Base-by-base conservation (phyloP, 2,329 filamentous ascomycete species). In the Alternaria atra region DNA sequence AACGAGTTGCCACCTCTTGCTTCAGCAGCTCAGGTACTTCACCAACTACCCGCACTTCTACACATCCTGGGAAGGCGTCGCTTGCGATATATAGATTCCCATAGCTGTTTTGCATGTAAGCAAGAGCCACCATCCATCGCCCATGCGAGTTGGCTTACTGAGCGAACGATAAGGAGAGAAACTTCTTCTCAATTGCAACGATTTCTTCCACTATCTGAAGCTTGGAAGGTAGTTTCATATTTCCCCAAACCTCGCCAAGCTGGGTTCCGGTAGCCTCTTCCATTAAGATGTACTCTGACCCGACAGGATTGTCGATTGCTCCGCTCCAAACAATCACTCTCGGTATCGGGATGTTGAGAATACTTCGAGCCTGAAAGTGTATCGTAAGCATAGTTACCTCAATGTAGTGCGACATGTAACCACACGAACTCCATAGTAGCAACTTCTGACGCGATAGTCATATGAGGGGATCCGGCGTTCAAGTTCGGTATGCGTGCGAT, bases 11-110 rank as follows among this genome's bases (percentile, higher is more conserved):
- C 17, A 77, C 72, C 44, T 67, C 61, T 60, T 68, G 66, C 68
- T 77, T 80, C 15, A 77, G 9, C 52, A 75, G 67, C 43, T 53
- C 20, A 30, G 76, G 39, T 42, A 73, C 47, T 37, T 74, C 68
- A 50, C 67, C 66, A 34, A 55, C 55, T 44, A 78, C 51, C 56
- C 73, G 65, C 29, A 71, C 74, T 56, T 68, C 59, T 55, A 74
- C 64, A 42, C 74, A 77, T 3, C 73, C 74, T 27, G 69, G 55
- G 50, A 78, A 72, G 35, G 68, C 63, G 65, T 79, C 73, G 12
- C 50, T 69, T 30, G 68, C 66, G 55, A 73, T 80, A 62, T 80
- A 81, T 50, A 81, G 65, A 61, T 70, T 80, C 5, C 80, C 78
- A 67, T 78, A 79, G 32, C 79, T 79, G 52, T 53, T 23, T 50